Conservation (phyloP, 2,329 filamentous ascomycete genomes). For the Talaromyces sp. region DNA sequence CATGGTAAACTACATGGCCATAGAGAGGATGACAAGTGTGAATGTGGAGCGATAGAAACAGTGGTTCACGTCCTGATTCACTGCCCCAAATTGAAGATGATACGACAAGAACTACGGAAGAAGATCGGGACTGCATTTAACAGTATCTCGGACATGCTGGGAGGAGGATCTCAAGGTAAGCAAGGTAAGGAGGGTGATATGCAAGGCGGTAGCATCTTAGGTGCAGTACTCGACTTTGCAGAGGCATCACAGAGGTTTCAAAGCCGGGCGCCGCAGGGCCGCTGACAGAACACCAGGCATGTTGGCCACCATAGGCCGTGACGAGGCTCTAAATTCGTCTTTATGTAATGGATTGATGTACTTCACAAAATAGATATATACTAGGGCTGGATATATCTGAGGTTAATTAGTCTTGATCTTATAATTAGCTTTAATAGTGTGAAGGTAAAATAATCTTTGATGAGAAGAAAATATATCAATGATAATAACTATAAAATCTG, state of each 20-base stretch:
- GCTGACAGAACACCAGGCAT: slow-evolving; percentile 23
- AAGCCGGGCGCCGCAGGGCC: slow-evolving; percentile 24
- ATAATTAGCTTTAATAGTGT: no score
- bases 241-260: slow-evolving; percentile 26
- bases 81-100: slow-evolving; percentile 20
- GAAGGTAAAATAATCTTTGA: no score
- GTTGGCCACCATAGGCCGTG: no score
- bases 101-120: slow-evolving; percentile 16
- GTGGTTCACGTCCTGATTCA: slow-evolving; percentile 24
- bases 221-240: slow-evolving; percentile 19
- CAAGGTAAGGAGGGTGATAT: slow-evolving; percentile 1
- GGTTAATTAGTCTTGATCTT: no score
- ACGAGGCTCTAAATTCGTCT: no score
- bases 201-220: background rate
- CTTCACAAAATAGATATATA: slow-evolving; percentile 25
- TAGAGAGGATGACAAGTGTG: slow-evolving; percentile 21
- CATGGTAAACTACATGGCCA: slow-evolving; percentile 18
- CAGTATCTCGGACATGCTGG: slow-evolving; percentile 27
- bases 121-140: slow-evolving; percentile 26
- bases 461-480: no score
- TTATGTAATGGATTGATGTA: slow-evolving; percentile 26
- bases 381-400: no score
- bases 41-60: slow-evolving; percentile 25
- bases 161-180: slow-evolving; percentile 21
- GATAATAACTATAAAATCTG: no score